phyloP scores from a whole-genome alignment of 2,329 filamentous ascomycete genomes.

The Hymenoscyphus linearis region DNA sequence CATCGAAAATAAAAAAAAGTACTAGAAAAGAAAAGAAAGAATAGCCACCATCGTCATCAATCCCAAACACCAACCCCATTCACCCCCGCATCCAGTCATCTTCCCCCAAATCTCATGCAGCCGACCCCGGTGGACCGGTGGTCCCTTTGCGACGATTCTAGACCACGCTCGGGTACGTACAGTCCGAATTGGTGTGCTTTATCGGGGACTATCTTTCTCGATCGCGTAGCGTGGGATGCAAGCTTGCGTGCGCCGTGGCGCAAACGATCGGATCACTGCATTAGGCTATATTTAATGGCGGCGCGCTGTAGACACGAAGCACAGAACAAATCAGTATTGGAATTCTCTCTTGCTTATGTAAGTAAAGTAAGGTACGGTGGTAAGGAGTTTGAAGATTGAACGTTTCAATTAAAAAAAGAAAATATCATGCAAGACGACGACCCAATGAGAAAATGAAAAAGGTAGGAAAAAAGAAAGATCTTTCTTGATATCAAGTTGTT shows the following conservation, averaged over 20 bases:
- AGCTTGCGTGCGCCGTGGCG: constrained; percentile 19
- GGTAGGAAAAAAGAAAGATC: constrained; percentile 9
- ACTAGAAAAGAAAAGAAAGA: neutral
- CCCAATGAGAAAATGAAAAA: constrained; percentile 7
- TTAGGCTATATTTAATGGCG: constrained; percentile 16
- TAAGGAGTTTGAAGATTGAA: constrained; percentile 5
- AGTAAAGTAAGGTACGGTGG: neutral
- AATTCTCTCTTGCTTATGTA: constrained; percentile 20
- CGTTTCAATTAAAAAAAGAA: neutral
- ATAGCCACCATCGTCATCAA: neutral
- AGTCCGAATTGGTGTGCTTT: neutral
- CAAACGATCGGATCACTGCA: constrained; percentile 23
- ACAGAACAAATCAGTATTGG: constrained; percentile 28
- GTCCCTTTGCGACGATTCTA: neutral
- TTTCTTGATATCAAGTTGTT: neutral
- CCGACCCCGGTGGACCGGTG: neutral
- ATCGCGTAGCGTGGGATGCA: constrained; percentile 14
- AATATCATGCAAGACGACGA: neutral
- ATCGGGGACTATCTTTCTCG: neutral
- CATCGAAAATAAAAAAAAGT: neutral
- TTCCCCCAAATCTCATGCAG: neutral
- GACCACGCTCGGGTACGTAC: neutral
- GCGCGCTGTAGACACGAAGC: constrained; percentile 24
- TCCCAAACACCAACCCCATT: neutral
- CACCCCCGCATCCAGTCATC: neutral